phyloP scores from a whole-genome alignment of 106 monocot genomes.

The Agapanthus africanus region DNA sequence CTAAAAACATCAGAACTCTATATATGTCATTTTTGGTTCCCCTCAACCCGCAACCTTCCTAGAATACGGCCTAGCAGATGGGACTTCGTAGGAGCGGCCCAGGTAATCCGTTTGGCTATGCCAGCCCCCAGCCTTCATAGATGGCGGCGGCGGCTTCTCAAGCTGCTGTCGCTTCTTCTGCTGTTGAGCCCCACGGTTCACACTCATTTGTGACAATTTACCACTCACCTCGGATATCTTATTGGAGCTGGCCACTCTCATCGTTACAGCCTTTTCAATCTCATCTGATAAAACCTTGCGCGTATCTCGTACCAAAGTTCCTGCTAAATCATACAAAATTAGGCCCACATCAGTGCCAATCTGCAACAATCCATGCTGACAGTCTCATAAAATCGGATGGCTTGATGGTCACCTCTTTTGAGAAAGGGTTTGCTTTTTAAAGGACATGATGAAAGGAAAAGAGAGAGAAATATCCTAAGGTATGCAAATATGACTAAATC shows the following conservation, averaged over 20 bases:
- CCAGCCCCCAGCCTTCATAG: constrained; percentile 75
- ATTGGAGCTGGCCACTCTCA: constrained; percentile 4
- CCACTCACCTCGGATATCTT: constrained; percentile 27
- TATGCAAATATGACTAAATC: no score
- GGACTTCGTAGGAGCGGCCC: constrained; percentile 23
- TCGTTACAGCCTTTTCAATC: neutral
- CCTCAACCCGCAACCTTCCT: constrained; percentile 31
- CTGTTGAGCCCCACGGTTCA: constrained; percentile 23
- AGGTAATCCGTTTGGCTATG: constrained; percentile 25
- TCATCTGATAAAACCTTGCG: constrained; percentile 7
- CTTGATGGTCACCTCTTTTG: no score
- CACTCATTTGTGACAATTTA: constrained; percentile 34
- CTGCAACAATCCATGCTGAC: no score
- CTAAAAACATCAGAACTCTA: no score
- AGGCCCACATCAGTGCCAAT: no score
- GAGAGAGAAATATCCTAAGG: no score
- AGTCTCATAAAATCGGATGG: no score
- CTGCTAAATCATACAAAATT: neutral
- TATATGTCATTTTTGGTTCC: no score
- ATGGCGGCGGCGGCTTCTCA: neutral
- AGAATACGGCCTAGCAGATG: constrained; percentile 26
- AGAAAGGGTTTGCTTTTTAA: no score
- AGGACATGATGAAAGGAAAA: no score
- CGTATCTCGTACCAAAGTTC: constrained; percentile 8
- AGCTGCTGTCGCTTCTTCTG: neutral